A percentile compares a stretch with the other conserved stretches of the same genome.
These are phyloP conservation scores for Gaeumannomyces sp. DNA, from an alignment of 2,329 filamentous ascomycete genomes.

Conservation along the genomic window DNA sequence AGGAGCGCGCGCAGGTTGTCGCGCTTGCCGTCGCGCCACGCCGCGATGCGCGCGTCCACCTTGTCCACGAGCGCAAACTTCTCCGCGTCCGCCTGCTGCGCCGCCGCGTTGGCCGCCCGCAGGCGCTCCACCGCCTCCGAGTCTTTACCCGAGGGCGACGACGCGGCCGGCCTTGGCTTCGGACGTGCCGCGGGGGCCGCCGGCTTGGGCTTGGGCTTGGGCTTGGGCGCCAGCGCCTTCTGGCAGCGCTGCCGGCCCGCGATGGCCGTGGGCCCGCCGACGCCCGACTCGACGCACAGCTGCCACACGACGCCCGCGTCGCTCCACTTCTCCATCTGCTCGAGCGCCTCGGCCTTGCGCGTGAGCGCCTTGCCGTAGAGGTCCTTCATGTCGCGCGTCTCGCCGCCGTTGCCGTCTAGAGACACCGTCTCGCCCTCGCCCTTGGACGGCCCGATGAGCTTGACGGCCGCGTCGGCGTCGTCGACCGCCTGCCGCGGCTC, in stretches of 20 bases:
- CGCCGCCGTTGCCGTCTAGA: slow-evolving; percentile 53
- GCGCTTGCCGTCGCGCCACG: slow-evolving; percentile 86
- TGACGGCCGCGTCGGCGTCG: slow-evolving; percentile 76
- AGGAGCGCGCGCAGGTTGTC: slow-evolving; percentile 87
- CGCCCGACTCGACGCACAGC: slow-evolving; percentile 72
- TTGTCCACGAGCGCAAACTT: slow-evolving; percentile 83
- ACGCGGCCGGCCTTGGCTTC: slow-evolving; percentile 32
- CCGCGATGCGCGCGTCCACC: slow-evolving; percentile 70
- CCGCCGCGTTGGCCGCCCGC: slow-evolving; percentile 76
- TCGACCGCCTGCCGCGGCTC: slow-evolving; percentile 81
- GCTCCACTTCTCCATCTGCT: slow-evolving; percentile 89
- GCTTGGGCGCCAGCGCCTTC: slow-evolving; percentile 70
- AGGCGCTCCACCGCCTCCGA: slow-evolving; percentile 77
- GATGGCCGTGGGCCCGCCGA: slow-evolving; percentile 78
- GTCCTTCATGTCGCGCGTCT: slow-evolving; percentile 80
- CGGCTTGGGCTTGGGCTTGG: slow-evolving; percentile 35
- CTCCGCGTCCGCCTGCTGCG: slow-evolving; percentile 83
- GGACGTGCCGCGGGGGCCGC: slow-evolving; percentile 39
- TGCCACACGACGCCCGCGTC: slow-evolving; percentile 81
- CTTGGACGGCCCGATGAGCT: slow-evolving; percentile 69
- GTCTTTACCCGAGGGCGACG: slow-evolving; percentile 35
- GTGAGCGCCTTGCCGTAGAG: slow-evolving; percentile 90
- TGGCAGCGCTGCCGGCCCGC: slow-evolving; percentile 87
- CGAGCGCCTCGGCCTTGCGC: slow-evolving; percentile 90
- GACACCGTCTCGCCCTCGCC: slow-evolving; percentile 78